phyloP scores from a whole-genome alignment of 768 basidiomycete species.

The Postia placenta region DNA sequence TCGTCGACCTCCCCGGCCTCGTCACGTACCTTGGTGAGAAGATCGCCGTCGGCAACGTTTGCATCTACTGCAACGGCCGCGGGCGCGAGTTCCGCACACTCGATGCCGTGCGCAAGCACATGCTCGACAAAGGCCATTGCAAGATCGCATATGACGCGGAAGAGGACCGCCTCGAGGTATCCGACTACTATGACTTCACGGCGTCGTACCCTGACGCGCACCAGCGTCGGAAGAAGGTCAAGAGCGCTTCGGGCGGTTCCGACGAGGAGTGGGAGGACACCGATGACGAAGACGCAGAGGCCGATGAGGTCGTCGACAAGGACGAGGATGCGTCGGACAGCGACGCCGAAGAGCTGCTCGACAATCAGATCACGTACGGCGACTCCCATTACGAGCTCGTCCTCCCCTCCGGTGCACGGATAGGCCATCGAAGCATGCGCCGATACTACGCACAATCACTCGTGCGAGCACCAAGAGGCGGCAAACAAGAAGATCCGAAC shows the following conservation, averaged over 20 bases:
- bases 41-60: constrained; percentile 87
- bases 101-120: constrained; percentile 90
- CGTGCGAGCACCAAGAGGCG: constrained; percentile 33
- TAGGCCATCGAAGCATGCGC: constrained; percentile 85
- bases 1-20: constrained; percentile 78
- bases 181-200: constrained; percentile 92
- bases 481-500: constrained; percentile 53
- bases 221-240: constrained; percentile 8
- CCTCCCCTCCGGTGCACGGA: constrained; percentile 85
- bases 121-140: constrained; percentile 95
- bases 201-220: constrained; percentile 59
- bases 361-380: constrained; percentile 62
- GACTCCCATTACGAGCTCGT: constrained; percentile 84
- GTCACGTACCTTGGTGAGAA: constrained; percentile 87
- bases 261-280: constrained; percentile 27
- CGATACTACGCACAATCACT: constrained; percentile 86
- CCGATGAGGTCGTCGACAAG: constrained; percentile 28
- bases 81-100: constrained; percentile 75
- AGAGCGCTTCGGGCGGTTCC: constrained; percentile 8
- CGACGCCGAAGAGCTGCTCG: constrained; percentile 30
- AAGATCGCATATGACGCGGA: constrained; percentile 89
- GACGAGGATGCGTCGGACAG: constrained; percentile 28
- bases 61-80: constrained; percentile 83
- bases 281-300: constrained; percentile 27
- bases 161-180: constrained; percentile 75